Conservation (phyloP, 371 early-diverging fungal species). For the Haplosporangium sp. region DNA sequence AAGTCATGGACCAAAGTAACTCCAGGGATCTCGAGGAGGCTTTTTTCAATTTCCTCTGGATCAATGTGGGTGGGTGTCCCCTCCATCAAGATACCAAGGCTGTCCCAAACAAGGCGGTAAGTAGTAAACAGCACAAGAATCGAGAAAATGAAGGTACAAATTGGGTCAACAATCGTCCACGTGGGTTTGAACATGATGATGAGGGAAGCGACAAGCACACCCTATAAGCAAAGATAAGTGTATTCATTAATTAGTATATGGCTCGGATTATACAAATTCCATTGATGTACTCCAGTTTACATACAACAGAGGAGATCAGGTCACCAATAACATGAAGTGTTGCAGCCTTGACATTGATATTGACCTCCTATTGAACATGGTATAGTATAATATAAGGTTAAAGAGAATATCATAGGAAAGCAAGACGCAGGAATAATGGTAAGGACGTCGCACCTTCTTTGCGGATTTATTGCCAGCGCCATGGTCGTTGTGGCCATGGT, state of each 20-base stretch:
- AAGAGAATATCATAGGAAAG: too few species aligned
- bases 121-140: conserved; percentile 85
- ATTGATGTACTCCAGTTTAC: conserved; percentile 6
- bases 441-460: conserved; percentile 25
- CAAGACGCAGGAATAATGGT: too few species aligned
- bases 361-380: conserved; percentile 58
- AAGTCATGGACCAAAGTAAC: conserved; percentile 78
- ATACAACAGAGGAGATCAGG: conserved; percentile 76
- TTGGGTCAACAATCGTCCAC: conserved; percentile 83
- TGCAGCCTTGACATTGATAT: conserved; percentile 81
- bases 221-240: conserved; percentile 61
- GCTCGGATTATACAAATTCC: background rate
- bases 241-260: background rate
- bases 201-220: conserved; percentile 85
- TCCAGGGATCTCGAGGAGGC: conserved; percentile 64
- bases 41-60: conserved; percentile 67
- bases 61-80: conserved; percentile 75
- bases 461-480: conserved; percentile 9
- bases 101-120: conserved; percentile 64
- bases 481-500: conserved; percentile 16
- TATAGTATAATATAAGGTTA: background rate
- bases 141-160: conserved; percentile 89
- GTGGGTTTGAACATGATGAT: conserved; percentile 78
- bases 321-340: conserved; percentile 89
- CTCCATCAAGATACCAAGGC: conserved; percentile 74